Evolutionary conservation across 2,329 filamentous ascomycete genomes (phyloP).

Genomic region (Madurella mycetomatis): DNA sequence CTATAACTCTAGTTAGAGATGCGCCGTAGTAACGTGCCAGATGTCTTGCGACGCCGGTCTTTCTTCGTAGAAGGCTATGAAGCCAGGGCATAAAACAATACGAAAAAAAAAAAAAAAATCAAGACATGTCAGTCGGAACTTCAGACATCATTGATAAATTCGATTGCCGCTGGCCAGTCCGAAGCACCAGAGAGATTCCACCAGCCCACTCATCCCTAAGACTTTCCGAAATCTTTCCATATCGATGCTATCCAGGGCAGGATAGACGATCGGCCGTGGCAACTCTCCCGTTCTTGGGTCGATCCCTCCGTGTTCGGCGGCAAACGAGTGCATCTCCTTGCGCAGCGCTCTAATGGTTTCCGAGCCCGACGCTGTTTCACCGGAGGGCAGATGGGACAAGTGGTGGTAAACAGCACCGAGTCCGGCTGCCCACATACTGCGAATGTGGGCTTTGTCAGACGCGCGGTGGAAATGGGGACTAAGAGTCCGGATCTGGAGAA

Average conservation of each 20-base stretch:
- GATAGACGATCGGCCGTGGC: slow-evolving; percentile 17
- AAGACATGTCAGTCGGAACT: too few relatives aligned
- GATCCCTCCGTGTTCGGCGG: slow-evolving; percentile 4
- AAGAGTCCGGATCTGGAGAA: slow-evolving; percentile 31
- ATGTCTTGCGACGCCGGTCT: too few relatives aligned
- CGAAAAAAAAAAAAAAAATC: too few relatives aligned
- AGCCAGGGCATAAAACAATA: too few relatives aligned
- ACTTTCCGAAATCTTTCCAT: slow-evolving; percentile 4
- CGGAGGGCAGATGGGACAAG: not conserved
- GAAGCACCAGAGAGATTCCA: not conserved
- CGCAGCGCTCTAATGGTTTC: slow-evolving; percentile 9
- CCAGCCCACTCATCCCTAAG: not conserved
- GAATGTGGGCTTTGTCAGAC: slow-evolving; percentile 29
- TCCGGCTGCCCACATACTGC: slow-evolving; percentile 29
- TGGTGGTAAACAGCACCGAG: slow-evolving; percentile 31
- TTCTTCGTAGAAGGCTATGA: too few relatives aligned
- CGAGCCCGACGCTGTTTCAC: not conserved
- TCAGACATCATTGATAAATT: too few relatives aligned
- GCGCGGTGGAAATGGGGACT: slow-evolving; percentile 33
- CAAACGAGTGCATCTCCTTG: slow-evolving; percentile 15
- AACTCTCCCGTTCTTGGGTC: slow-evolving; percentile 11
- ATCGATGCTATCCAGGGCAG: slow-evolving; percentile 14
- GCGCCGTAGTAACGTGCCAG: too few relatives aligned
- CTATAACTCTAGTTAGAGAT: too few relatives aligned
- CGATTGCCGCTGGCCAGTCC: not conserved